Base-by-base conservation (phyloP, 805 yeast genomes). In the Zygotorulaspora florentina region DNA sequence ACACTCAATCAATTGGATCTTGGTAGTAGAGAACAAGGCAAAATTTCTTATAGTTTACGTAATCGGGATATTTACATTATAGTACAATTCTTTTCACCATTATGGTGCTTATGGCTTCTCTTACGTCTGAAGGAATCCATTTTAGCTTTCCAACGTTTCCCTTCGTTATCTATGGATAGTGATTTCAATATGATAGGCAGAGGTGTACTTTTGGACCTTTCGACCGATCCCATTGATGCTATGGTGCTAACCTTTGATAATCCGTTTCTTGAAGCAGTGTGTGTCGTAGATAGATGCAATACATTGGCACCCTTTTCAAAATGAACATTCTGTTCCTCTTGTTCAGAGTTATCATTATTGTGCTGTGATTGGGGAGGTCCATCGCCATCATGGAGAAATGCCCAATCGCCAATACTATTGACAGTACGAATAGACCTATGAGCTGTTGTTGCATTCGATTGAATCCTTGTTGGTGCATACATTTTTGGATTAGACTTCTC, bases 391-490 rank as follows among this genome's bases (percentile, higher is more conserved):
- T 43, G 46, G 35, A 30, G 31, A 31, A 46, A 46, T 13, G 49
- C 58, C 64, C 62, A 61, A 23, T 60, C 65, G n/a, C 64, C 65
- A 31, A 55, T 56, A 53, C 66, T 63, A 42, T 57, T 59, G 4
- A 54, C 52, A 0, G 65, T 62, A 29, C 59, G 47, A 36, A 61
- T 54, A 1, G 67, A 63, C 42, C 64, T 51, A 44, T 61, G 63
- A 3, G 64, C 64, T 2, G 58, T 54, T 1, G 63, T 57, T 10
- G 50, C 55, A 40, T 61, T 58, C 6, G 63, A 51, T 20, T 52
- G 48, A 26, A 54, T 42, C 35, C 58, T 54, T 25, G 60, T 54
- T 4, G 65, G 58, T 10, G 50, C 41, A 42, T 52, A 58, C 53
- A 58, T 53, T 26, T 49, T 50, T 12, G 57, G 52, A n/a, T 42